These are phyloP conservation scores for Plasmodium gaboni DNA, from an alignment of 169 alveolate genomes.

Conservation along the genomic window DNA sequence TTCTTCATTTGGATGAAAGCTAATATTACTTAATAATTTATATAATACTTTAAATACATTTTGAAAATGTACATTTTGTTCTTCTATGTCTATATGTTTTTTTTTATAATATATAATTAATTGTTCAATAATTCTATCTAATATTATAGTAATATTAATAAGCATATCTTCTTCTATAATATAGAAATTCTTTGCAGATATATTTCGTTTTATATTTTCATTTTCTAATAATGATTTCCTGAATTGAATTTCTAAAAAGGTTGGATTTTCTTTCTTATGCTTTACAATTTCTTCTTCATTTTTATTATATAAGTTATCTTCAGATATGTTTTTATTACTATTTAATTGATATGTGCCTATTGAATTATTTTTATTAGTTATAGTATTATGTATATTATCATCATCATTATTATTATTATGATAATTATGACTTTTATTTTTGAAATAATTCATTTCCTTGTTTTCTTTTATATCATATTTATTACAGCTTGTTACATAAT, in stretches of 20 bases:
- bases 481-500: too few relatives aligned
- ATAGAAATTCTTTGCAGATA: slow-evolving; percentile 51
- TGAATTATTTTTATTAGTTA: too few relatives aligned
- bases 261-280: not conserved
- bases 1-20: slow-evolving; percentile 54
- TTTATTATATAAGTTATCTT: too few relatives aligned
- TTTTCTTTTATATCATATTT: too few relatives aligned
- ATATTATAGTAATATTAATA: slow-evolving; percentile 30
- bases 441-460: too few relatives aligned
- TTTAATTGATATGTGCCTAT: too few relatives aligned
- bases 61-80: slow-evolving; percentile 49
- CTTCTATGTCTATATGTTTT: slow-evolving; percentile 12
- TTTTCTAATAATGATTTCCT: slow-evolving; percentile 58
- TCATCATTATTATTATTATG: too few relatives aligned
- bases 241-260: slow-evolving; percentile 43
- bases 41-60: slow-evolving; percentile 44
- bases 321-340: too few relatives aligned
- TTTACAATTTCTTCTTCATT: not conserved
- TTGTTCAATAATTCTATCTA: slow-evolving; percentile 47
- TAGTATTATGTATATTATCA: too few relatives aligned
- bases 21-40: slow-evolving; percentile 53
- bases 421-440: too few relatives aligned
- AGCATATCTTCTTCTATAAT: slow-evolving; percentile 66
- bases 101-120: slow-evolving; percentile 30
- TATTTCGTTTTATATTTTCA: slow-evolving; percentile 55